These are phyloP conservation scores for Lasiosphaeris hirsuta DNA, from an alignment of 495 filamentous ascomycete species.

Conservation along the genomic window DNA sequence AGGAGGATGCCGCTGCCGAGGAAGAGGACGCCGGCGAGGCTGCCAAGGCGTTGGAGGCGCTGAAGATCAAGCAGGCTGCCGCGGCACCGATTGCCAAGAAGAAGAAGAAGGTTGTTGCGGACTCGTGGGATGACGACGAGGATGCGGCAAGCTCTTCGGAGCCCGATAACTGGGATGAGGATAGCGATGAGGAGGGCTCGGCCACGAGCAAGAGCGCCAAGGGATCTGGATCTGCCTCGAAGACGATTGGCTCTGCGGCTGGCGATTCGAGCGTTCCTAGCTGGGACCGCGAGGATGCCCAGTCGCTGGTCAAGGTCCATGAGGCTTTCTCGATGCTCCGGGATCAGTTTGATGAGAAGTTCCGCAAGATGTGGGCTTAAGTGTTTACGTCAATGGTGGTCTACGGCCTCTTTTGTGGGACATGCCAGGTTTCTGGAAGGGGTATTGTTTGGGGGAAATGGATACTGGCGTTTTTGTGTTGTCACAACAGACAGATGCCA, in stretches of 20 bases:
- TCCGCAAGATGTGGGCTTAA: slow-evolving; percentile 53
- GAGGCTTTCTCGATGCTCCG: slow-evolving; percentile 54
- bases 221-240: slow-evolving; percentile 5
- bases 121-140: slow-evolving; percentile 31
- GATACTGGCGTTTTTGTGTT: no score
- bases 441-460: no score
- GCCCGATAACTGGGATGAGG: slow-evolving; percentile 7
- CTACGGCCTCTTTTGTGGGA: no score
- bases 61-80: not conserved
- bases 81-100: slow-evolving; percentile 2
- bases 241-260: no score
- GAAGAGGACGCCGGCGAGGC: slow-evolving; percentile 12
- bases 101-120: slow-evolving; percentile 24
- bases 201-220: slow-evolving; percentile 2
- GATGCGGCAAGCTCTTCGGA: slow-evolving; percentile 11
- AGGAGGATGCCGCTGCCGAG: slow-evolving; percentile 39
- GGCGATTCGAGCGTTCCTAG: not conserved
- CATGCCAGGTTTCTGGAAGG: no score
- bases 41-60: not conserved
- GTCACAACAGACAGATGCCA: no score
- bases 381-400: not conserved
- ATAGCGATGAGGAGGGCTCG: slow-evolving; percentile 13
- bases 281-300: slow-evolving; percentile 24
- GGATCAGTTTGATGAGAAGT: slow-evolving; percentile 62
- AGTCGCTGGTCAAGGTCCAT: slow-evolving; percentile 55